Conservation (phyloP, 2,329 filamentous ascomycete species). For the Mycosphaerella sp. region DNA sequence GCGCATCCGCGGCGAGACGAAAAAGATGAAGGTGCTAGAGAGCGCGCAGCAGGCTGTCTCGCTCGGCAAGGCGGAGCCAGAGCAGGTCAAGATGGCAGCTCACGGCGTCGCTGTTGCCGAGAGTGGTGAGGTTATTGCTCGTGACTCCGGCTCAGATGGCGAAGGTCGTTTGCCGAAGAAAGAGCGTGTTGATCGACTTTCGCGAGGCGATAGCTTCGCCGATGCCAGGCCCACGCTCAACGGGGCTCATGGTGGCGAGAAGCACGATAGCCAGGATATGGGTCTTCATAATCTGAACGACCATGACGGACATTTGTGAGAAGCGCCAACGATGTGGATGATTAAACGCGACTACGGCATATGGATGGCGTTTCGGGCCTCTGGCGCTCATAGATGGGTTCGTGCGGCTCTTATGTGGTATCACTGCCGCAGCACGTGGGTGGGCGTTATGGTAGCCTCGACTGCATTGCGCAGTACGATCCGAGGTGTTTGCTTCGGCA, state of each 20-base stretch:
- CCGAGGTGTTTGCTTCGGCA: neutral
- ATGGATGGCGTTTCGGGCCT: neutral
- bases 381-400: neutral
- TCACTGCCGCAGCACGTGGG: neutral
- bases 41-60: slow-evolving; percentile 59
- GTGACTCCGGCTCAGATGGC: slow-evolving; percentile 31
- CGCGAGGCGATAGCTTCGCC: slow-evolving; percentile 36
- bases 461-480: neutral
- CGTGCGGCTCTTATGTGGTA: neutral
- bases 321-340: slow-evolving; percentile 3
- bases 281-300: slow-evolving; percentile 42
- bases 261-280: slow-evolving; percentile 47
- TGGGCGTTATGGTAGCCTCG: neutral
- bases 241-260: slow-evolving; percentile 9
- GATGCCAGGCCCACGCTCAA: slow-evolving; percentile 11
- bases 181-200: slow-evolving; percentile 36
- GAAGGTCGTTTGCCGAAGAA: slow-evolving; percentile 22
- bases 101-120: slow-evolving; percentile 55
- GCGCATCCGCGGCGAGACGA: slow-evolving; percentile 62
- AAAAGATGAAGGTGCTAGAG: slow-evolving; percentile 61
- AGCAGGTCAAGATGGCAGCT: slow-evolving; percentile 56
- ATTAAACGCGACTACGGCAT: slow-evolving; percentile 1
- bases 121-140: slow-evolving; percentile 53
- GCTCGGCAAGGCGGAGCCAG: slow-evolving; percentile 55
- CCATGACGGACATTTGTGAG: slow-evolving; percentile 13